Evolutionary conservation across 2,329 filamentous ascomycete species (phyloP).

Genomic region (Diaporthe citri): DNA sequence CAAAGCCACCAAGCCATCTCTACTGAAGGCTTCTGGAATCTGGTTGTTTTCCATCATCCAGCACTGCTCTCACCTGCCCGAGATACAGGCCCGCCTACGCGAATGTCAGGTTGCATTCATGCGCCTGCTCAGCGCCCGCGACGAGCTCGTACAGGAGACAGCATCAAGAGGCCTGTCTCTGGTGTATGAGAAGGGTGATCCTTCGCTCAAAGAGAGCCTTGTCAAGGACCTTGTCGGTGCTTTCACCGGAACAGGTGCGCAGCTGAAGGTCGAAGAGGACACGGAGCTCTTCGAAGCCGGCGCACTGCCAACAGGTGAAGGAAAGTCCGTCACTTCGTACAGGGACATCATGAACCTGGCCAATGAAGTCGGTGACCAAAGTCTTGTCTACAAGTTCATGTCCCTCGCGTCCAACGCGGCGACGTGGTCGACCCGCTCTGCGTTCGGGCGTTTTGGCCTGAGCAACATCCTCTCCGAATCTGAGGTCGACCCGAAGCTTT

Average conservation of each 20-base stretch:
- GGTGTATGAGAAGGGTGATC: conserved; percentile 93
- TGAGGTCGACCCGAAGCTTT: conserved; percentile 89
- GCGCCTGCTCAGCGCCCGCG: conserved; percentile 85
- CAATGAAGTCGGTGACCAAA: conserved; percentile 96
- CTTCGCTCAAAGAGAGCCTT: conserved; percentile 82
- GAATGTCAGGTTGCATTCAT: conserved; percentile 91
- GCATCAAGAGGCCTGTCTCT: conserved; percentile 91
- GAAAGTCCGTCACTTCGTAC: conserved; percentile 91
- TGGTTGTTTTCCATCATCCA: conserved; percentile 95
- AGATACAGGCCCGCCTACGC: conserved; percentile 80
- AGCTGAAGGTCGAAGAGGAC: conserved; percentile 87
- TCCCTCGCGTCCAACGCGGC: conserved; percentile 94
- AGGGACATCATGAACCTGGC: conserved; percentile 96
- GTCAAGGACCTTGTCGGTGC: conserved; percentile 89
- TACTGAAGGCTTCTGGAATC: conserved; percentile 92
- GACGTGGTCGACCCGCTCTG: conserved; percentile 96
- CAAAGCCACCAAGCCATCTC: conserved; percentile 86
- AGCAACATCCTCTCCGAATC: conserved; percentile 93
- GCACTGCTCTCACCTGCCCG: conserved; percentile 83
- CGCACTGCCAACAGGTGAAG: conserved; percentile 89
- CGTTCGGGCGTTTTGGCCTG: conserved; percentile 93
- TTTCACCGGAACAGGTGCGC: conserved; percentile 82
- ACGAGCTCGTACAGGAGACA: conserved; percentile 96
- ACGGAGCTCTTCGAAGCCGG: conserved; percentile 95
- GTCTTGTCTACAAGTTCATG: conserved; percentile 99